phyloP scores from a whole-genome alignment of 352 stramenopile species.

The Globisporangium cylindrosporum region DNA sequence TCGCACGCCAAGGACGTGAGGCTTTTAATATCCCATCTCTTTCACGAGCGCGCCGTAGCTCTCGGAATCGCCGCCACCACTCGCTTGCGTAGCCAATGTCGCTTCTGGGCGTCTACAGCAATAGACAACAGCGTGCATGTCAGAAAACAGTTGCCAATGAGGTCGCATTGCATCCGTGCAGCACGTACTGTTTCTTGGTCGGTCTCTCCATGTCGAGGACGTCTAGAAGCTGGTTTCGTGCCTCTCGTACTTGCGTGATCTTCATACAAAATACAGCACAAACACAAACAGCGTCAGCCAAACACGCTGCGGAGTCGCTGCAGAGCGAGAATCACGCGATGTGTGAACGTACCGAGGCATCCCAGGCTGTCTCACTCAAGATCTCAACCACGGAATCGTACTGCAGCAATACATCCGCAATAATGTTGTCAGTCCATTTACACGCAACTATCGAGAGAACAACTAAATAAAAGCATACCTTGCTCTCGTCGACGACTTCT shows the following conservation, averaged over 20 bases:
- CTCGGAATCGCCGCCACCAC: conserved; percentile 3
- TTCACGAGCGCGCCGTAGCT: conserved; percentile 73
- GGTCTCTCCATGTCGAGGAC: conserved; percentile 62
- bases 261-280: conserved; percentile 13
- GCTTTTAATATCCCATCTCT: conserved; percentile 69
- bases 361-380: conserved; percentile 78
- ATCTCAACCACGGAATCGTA: conserved; percentile 75
- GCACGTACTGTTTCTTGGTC: conserved; percentile 53
- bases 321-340: neutral
- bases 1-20: neutral
- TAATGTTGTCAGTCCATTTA: neutral
- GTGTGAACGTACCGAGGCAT: conserved; percentile 49
- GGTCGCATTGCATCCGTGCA: neutral
- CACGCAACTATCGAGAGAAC: neutral
- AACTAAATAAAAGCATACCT: conserved; percentile 30
- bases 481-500: conserved; percentile 59
- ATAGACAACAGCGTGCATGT: neutral
- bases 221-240: conserved; percentile 60
- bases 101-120: conserved; percentile 10
- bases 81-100: neutral
- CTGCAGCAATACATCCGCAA: conserved; percentile 24
- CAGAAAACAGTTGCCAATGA: neutral
- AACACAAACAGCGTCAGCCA: conserved; percentile 3
- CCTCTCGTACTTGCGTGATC: conserved; percentile 47
- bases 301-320: neutral